Evolutionary conservation across 2,329 filamentous ascomycete species (phyloP).

Genomic region (Neoascochyta sp.): DNA sequence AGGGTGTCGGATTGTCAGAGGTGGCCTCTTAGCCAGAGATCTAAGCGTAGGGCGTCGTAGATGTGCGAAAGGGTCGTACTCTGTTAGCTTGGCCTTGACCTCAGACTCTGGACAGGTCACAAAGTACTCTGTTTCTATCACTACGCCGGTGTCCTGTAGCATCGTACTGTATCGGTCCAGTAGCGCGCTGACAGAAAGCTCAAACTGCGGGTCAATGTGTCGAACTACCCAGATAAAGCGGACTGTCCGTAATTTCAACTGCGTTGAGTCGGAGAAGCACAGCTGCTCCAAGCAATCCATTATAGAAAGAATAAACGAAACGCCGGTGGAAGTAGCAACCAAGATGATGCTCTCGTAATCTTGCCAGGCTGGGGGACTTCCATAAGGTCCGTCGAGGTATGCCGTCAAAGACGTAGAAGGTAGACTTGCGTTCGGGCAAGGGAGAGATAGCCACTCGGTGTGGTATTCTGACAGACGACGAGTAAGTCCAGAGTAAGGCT

Average conservation of each 20-base stretch:
- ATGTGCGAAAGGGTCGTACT: conserved; percentile 25
- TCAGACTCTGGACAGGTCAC: conserved; percentile 16
- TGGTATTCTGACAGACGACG: conserved; percentile 19
- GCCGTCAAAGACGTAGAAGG: conserved; percentile 16
- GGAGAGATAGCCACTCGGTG: conserved; percentile 20
- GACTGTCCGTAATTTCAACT: conserved; percentile 10
- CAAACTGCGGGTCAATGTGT: conserved; percentile 26
- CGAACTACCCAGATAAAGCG: conserved; percentile 21
- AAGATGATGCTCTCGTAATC: conserved; percentile 20
- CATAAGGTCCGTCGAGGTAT: conserved; percentile 28
- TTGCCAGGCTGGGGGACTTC: conserved; percentile 21
- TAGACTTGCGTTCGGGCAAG: conserved; percentile 25
- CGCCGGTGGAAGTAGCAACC: conserved; percentile 23
- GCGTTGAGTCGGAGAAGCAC: conserved; percentile 5
- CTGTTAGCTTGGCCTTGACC: background rate
- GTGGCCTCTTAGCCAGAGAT: conserved; percentile 5
- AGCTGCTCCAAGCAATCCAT: conserved; percentile 24
- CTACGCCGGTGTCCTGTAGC: conserved; percentile 16
- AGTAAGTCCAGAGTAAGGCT: conserved; percentile 20
- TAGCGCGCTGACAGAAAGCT: conserved; percentile 15
- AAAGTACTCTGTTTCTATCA: conserved; percentile 14
- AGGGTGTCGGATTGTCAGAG: conserved; percentile 20
- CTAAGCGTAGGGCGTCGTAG: conserved; percentile 12
- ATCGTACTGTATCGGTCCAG: conserved; percentile 10
- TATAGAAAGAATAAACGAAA: conserved; percentile 23